phyloP scores from a whole-genome alignment of 345 rosid genomes.

The Excoecaria agallocha region DNA sequence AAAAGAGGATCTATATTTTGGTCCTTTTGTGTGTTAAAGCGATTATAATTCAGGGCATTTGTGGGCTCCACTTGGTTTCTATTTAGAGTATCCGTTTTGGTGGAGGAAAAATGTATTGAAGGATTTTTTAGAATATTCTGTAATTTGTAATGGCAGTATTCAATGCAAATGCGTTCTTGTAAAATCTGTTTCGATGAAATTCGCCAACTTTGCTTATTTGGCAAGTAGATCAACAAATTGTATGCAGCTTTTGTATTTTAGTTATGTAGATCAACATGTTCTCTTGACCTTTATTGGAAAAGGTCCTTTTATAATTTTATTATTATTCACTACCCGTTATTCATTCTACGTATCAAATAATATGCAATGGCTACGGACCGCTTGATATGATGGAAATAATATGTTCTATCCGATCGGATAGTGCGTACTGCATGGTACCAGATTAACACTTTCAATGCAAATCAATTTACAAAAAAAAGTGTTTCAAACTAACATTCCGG shows the following conservation, averaged over 20 bases:
- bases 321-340: too few species aligned
- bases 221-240: not conserved
- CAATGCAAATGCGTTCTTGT: conserved; percentile 17
- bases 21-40: conserved; percentile 29
- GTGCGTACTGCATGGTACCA: too few species aligned
- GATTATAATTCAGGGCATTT: conserved; percentile 12
- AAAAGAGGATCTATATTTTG: conserved; percentile 23
- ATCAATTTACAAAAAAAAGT: too few species aligned
- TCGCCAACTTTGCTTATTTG: not conserved
- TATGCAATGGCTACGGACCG: too few species aligned
- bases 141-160: conserved; percentile 16
- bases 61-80: conserved; percentile 13
- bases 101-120: conserved; percentile 18
- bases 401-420: too few species aligned
- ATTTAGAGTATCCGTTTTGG: conserved; percentile 16
- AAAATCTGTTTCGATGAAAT: conserved; percentile 23
- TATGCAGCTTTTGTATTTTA: not conserved
- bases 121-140: conserved; percentile 21
- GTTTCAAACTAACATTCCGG: too few species aligned
- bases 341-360: too few species aligned
- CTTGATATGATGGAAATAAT: too few species aligned
- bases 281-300: too few species aligned
- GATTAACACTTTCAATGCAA: too few species aligned
- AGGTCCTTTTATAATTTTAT: too few species aligned
- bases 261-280: too few species aligned